Percentiles rank a stretch among this genome's conserved stretches.
Evolutionary conservation across 176 grass and related monocot genomes (phyloP).

Genomic region (Secale cereale): DNA sequence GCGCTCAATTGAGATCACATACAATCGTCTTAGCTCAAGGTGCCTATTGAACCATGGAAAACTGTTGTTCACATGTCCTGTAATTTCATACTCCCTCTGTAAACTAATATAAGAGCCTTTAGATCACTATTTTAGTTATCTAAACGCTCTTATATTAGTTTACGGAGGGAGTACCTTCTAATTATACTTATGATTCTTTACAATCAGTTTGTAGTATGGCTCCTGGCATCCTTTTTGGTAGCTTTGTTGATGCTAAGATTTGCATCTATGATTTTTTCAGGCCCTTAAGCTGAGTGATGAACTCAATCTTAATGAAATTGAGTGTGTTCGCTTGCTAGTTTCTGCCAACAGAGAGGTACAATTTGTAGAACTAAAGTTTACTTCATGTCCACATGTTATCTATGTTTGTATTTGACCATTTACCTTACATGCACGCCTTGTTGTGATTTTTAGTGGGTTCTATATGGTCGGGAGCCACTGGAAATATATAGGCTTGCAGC

Average conservation of each 20-base stretch:
- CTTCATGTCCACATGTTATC: neutral
- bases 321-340: slow-evolving; percentile 94
- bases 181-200: neutral
- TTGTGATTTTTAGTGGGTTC: slow-evolving; percentile 67
- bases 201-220: neutral
- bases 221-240: neutral
- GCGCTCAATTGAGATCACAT: neutral
- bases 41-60: slow-evolving; percentile 13
- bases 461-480: slow-evolving; percentile 79
- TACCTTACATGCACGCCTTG: slow-evolving; percentile 6
- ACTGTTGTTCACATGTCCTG: neutral
- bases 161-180: no score
- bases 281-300: slow-evolving; percentile 93
- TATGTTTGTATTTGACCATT: slow-evolving; percentile 26
- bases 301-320: slow-evolving; percentile 92
- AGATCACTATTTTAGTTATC: no score
- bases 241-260: slow-evolving; percentile 10
- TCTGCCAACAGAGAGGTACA: slow-evolving; percentile 78
- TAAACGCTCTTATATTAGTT: no score
- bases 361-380: slow-evolving; percentile 14
- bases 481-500: slow-evolving; percentile 91
- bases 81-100: no score
- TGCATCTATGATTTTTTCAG: slow-evolving; percentile 37
- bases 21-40: neutral
- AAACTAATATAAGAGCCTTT: no score